These are phyloP conservation scores for Drechslera avenae DNA, from an alignment of 2,329 filamentous ascomycete species.

Conservation along the genomic window DNA sequence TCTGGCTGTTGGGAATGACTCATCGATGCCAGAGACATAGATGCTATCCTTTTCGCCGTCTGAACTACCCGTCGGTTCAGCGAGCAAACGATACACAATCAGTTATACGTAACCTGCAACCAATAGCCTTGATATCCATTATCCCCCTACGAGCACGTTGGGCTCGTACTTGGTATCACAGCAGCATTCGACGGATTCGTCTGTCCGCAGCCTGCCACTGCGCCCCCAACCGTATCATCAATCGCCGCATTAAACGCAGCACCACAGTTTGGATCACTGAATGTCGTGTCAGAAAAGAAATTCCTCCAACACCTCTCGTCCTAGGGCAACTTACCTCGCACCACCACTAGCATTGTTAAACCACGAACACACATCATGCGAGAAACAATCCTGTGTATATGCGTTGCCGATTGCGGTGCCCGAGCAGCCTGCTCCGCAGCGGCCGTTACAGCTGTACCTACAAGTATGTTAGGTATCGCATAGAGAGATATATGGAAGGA, in stretches of 20 bases:
- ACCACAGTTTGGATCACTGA: constrained; percentile 57
- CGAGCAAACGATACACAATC: too few species aligned
- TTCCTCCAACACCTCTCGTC: neutral
- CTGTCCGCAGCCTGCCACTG: constrained; percentile 34
- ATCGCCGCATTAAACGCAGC: constrained; percentile 51
- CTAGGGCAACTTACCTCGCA: constrained; percentile 43
- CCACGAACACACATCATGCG: constrained; percentile 59
- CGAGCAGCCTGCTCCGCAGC: constrained; percentile 56
- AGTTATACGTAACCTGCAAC: too few species aligned
- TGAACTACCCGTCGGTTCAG: too few species aligned
- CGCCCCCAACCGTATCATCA: constrained; percentile 52
- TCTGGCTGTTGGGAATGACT: too few species aligned
- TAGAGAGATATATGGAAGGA: neutral
- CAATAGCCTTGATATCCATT: too few species aligned
- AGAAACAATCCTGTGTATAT: constrained; percentile 59
- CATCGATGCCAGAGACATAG: too few species aligned
- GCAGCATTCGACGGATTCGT: constrained; percentile 38
- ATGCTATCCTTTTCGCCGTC: too few species aligned
- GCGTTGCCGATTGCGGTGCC: constrained; percentile 54
- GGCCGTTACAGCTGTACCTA: constrained; percentile 58
- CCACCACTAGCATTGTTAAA: constrained; percentile 58
- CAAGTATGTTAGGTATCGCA: constrained; percentile 5
- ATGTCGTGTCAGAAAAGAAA: neutral
- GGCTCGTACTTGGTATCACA: constrained; percentile 28
- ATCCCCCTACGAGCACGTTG: constrained; percentile 43